phyloP scores from a whole-genome alignment of 768 basidiomycete species.

The Pisolithus marmoratus region DNA sequence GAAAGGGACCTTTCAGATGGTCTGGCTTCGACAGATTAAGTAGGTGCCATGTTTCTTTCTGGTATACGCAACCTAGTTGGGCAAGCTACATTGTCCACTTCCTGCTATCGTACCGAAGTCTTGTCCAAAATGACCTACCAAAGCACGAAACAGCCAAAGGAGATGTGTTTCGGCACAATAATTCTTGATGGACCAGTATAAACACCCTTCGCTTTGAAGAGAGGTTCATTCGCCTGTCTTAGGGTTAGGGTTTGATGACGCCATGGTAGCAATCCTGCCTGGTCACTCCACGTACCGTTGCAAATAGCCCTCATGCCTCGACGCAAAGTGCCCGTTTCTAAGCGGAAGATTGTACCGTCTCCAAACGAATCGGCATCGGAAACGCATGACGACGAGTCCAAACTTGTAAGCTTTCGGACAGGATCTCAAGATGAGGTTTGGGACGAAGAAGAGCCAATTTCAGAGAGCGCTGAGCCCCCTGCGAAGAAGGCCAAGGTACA shows the following conservation, averaged over 20 bases:
- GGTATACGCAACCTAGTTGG: too few relatives aligned
- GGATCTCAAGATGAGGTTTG: not conserved
- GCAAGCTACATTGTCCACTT: too few relatives aligned
- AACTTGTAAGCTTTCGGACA: not conserved
- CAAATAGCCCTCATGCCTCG: not conserved
- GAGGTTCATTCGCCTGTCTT: too few relatives aligned
- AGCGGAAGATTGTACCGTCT: not conserved
- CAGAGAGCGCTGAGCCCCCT: not conserved
- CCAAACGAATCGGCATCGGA: not conserved
- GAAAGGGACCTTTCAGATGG: too few relatives aligned
- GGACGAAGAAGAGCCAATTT: not conserved
- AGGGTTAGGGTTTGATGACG: not conserved
- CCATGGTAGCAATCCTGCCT: not conserved
- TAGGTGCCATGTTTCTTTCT: too few relatives aligned
- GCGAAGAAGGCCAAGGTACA: not conserved
- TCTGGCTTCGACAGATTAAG: too few relatives aligned
- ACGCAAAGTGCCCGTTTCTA: not conserved
- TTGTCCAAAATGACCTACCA: not conserved
- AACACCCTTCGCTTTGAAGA: too few relatives aligned
- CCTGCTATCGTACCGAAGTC: not conserved
- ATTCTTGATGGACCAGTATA: too few relatives aligned
- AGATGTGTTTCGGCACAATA: too few relatives aligned
- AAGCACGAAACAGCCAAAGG: not conserved
- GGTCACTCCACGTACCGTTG: too few relatives aligned
- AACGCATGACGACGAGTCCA: not conserved